These are phyloP conservation scores for Knufia fluminis DNA, from an alignment of 2,329 filamentous ascomycete genomes.

Conservation along the genomic window DNA sequence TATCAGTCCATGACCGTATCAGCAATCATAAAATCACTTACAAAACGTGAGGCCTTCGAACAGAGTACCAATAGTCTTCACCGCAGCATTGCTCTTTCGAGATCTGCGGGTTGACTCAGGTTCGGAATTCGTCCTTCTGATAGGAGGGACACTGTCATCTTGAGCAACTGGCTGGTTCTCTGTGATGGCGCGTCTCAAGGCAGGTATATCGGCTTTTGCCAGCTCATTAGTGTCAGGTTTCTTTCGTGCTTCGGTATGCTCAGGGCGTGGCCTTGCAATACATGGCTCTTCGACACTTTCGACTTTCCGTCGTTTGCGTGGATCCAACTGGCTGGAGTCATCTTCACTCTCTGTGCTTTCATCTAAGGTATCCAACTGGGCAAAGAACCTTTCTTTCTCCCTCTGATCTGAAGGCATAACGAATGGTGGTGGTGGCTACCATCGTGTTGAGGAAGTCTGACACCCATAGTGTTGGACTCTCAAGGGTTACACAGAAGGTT, in stretches of 20 bases:
- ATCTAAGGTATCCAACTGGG: constrained; percentile 18
- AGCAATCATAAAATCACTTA: constrained; percentile 22
- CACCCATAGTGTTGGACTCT: constrained; percentile 7
- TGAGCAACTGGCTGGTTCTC: not conserved
- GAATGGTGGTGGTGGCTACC: not conserved
- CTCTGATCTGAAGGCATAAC: constrained; percentile 13
- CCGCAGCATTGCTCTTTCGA: not conserved
- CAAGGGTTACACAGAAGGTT: not conserved
- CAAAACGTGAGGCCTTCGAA: constrained; percentile 56
- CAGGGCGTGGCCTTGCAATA: not conserved
- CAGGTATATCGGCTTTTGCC: not conserved
- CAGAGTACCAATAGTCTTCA: constrained; percentile 28
- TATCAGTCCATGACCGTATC: constrained; percentile 3
- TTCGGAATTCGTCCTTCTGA: not conserved
- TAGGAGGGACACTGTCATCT: not conserved
- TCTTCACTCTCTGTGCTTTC: constrained; percentile 21
- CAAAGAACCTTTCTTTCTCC: constrained; percentile 20
- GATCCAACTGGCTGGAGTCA: not conserved
- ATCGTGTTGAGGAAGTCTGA: not conserved
- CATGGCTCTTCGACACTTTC: no score
- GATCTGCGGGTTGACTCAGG: not conserved
- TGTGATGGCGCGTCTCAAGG: constrained; percentile 8
- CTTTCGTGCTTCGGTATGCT: not conserved
- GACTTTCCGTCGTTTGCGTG: constrained; percentile 1
- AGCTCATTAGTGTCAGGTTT: not conserved